Evolutionary conservation across 257 asterid species (phyloP).

Genomic region (Fraxinus excelsior): DNA sequence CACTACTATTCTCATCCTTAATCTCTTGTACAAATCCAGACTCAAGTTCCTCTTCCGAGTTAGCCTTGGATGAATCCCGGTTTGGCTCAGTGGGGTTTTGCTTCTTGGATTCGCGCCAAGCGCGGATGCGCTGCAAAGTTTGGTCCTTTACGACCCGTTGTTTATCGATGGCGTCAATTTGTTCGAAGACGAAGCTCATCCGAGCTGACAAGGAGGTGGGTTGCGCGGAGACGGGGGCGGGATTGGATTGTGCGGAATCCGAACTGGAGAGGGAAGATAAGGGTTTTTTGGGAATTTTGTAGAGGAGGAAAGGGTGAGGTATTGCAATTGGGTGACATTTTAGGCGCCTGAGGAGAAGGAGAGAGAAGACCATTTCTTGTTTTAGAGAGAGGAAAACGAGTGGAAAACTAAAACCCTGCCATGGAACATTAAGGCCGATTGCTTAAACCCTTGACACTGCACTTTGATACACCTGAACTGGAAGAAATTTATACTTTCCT

Average conservation of each 20-base stretch:
- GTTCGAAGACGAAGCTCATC: slow-evolving; percentile 87
- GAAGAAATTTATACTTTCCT: neutral
- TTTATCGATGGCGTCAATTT: slow-evolving; percentile 78
- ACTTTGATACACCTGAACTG: neutral
- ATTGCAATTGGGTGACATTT: slow-evolving; percentile 18
- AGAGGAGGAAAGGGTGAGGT: slow-evolving; percentile 31
- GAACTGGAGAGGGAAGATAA: slow-evolving; percentile 43
- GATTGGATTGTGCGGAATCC: slow-evolving; percentile 30
- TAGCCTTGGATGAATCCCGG: slow-evolving; percentile 19
- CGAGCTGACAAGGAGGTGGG: slow-evolving; percentile 83
- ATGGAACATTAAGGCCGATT: neutral
- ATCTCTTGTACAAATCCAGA: slow-evolving; percentile 31
- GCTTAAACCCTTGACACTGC: neutral
- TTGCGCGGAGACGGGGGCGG: slow-evolving; percentile 34
- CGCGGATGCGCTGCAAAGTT: slow-evolving; percentile 84
- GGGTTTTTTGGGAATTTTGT: slow-evolving; percentile 22
- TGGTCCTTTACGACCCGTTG: slow-evolving; percentile 71
- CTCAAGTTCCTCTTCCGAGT: slow-evolving; percentile 35
- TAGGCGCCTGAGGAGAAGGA: slow-evolving; percentile 47
- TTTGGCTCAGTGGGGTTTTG: slow-evolving; percentile 25
- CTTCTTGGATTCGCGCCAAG: slow-evolving; percentile 87
- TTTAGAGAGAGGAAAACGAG: neutral
- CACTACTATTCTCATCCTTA: slow-evolving; percentile 33
- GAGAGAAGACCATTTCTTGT: slow-evolving; percentile 38
- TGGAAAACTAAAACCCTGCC: neutral